Evolutionary conservation across 495 filamentous ascomycete species (phyloP).

Genomic region (Aspergillus saccharolyticus): DNA sequence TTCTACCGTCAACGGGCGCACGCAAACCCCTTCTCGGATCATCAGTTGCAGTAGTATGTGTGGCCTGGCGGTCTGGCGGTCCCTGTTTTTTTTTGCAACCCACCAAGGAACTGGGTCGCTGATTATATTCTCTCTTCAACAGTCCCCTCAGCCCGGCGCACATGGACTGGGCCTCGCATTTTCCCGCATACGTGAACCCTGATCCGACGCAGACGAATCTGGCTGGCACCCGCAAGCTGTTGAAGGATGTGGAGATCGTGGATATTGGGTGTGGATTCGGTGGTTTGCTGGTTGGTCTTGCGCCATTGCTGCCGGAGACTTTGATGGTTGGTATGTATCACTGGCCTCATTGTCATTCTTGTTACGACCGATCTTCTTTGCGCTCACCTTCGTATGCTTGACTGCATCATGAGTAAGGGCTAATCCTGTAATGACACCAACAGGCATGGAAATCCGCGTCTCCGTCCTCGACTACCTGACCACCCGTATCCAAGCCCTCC

Average conservation of each 20-base stretch:
- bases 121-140: constrained; percentile 1
- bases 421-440: background rate
- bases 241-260: constrained; percentile 77
- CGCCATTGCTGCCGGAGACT: constrained; percentile 73
- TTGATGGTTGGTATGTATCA: constrained; percentile 64
- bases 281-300: constrained; percentile 80
- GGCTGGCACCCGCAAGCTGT: constrained; percentile 40
- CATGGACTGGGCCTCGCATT: constrained; percentile 89
- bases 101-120: background rate
- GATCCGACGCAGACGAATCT: constrained; percentile 30
- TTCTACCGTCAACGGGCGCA: constrained; percentile 96
- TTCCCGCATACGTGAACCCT: constrained; percentile 61
- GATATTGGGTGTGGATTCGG: constrained; percentile 98
- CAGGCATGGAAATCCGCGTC: constrained; percentile 81
- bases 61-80: too few species aligned
- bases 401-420: background rate
- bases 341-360: background rate
- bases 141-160: constrained; percentile 75
- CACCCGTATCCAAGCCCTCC: constrained; percentile 76
- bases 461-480: constrained; percentile 86
- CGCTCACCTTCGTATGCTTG: too few species aligned
- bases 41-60: constrained; percentile 77
- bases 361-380: background rate
- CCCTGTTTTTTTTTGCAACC: too few species aligned
- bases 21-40: constrained; percentile 96